phyloP scores from a whole-genome alignment of 768 basidiomycete genomes.

The Lentinus tigrinus region DNA sequence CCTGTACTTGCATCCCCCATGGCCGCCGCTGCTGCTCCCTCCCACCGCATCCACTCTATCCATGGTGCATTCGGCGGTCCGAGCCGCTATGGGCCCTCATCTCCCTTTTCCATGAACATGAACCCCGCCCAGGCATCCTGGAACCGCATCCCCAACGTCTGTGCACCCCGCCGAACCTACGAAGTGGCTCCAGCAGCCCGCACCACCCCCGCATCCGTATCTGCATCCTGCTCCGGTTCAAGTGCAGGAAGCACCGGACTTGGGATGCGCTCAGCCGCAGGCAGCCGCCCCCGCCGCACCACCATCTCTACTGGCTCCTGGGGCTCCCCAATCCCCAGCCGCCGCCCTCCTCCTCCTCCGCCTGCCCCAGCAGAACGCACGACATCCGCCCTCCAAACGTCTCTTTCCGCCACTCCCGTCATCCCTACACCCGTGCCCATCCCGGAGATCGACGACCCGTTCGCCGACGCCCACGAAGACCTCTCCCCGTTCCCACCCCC shows the following conservation, averaged over 20 bases:
- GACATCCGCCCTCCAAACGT: not conserved
- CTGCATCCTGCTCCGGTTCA: no score
- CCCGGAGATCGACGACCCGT: slow-evolving; percentile 22
- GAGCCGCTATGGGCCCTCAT: slow-evolving; percentile 5
- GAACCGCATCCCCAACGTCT: slow-evolving; percentile 23
- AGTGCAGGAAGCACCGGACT: not conserved
- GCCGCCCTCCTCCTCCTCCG: slow-evolving; percentile 21
- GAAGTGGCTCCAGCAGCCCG: slow-evolving; percentile 10
- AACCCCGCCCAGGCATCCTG: slow-evolving; percentile 21
- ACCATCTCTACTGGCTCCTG: slow-evolving; percentile 14
- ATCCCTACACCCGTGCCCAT: not conserved
- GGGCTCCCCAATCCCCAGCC: slow-evolving; percentile 10
- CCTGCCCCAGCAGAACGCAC: slow-evolving; percentile 12
- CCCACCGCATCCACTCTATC: slow-evolving; percentile 22
- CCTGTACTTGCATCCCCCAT: not conserved
- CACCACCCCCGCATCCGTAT: slow-evolving; percentile 9
- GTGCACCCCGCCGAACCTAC: slow-evolving; percentile 12
- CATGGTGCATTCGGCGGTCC: slow-evolving; percentile 19
- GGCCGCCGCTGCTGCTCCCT: slow-evolving; percentile 14
- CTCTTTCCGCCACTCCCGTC: slow-evolving; percentile 5
- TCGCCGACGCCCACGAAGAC: slow-evolving; percentile 20
- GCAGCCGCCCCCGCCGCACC: slow-evolving; percentile 19
- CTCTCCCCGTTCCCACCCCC: slow-evolving; percentile 2
- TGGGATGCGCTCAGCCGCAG: not conserved
- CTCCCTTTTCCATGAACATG: slow-evolving; percentile 8